phyloP scores from a whole-genome alignment of 306 rosid species.

The Luffa acutangula region DNA sequence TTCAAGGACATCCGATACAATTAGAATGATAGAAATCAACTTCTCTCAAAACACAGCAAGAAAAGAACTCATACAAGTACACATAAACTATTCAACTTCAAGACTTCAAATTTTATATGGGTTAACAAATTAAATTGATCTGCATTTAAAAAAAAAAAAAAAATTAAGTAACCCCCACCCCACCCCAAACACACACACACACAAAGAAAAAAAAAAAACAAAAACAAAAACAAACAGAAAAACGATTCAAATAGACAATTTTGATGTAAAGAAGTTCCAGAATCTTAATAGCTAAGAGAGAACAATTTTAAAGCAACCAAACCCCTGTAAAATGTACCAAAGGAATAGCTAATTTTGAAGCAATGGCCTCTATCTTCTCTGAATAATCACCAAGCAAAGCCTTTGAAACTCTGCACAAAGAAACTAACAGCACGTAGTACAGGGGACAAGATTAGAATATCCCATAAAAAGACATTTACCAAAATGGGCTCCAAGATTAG shows the following conservation, averaged over 20 bases:
- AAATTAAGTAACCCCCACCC: too few species aligned
- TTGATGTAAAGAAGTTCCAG: background rate
- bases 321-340: conserved; percentile 17
- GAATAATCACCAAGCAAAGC: conserved; percentile 60
- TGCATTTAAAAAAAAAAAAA: background rate
- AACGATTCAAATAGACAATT: background rate
- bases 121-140: background rate
- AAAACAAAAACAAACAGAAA: background rate
- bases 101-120: background rate
- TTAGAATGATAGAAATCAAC: background rate
- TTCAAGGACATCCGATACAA: too few species aligned
- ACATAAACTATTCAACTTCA: background rate
- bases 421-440: background rate
- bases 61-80: background rate
- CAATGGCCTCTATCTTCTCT: conserved; percentile 74
- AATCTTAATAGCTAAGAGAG: background rate
- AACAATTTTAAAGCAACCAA: background rate
- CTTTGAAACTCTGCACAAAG: conserved; percentile 61
- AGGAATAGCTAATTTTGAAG: conserved; percentile 43
- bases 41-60: background rate
- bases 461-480: background rate
- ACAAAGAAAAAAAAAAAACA: background rate
- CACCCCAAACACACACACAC: too few species aligned
- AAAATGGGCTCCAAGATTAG: background rate
- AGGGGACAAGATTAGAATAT: background rate